A percentile compares a stretch with the other conserved stretches of the same genome.
These are phyloP conservation scores for Mycena albidolilacea DNA, from an alignment of 768 basidiomycete genomes.

Conservation along the genomic window DNA sequence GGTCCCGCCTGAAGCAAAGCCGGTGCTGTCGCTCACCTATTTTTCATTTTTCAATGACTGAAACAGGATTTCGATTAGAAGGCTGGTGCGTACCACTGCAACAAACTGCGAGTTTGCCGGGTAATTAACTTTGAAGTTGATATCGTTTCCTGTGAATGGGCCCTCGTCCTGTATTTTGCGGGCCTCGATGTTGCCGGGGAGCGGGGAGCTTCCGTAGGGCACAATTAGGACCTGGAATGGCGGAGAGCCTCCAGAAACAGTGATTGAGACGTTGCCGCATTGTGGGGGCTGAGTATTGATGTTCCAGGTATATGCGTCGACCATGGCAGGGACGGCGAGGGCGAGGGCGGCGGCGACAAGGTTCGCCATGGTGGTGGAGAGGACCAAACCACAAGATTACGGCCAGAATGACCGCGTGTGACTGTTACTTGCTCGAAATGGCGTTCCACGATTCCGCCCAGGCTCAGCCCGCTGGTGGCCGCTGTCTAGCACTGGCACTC, in stretches of 20 bases:
- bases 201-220: conserved; percentile 75
- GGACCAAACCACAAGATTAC: conserved; percentile 11
- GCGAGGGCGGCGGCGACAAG: conserved; percentile 38
- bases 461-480: too few species aligned
- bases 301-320: conserved; percentile 61
- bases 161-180: conserved; percentile 55
- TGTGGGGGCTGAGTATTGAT: conserved; percentile 69
- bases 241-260: conserved; percentile 69
- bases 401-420: conserved; percentile 8
- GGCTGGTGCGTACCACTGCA: conserved; percentile 68
- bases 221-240: conserved; percentile 80
- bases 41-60: not conserved
- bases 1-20: conserved; percentile 83
- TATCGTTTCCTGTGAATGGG: conserved; percentile 59
- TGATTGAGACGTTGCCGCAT: conserved; percentile 75
- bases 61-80: conserved; percentile 5
- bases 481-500: too few species aligned
- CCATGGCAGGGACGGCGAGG: conserved; percentile 46
- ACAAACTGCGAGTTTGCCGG: conserved; percentile 77
- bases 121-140: conserved; percentile 31
- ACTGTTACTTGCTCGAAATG: not conserved
- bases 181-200: conserved; percentile 76
- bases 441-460: not conserved
- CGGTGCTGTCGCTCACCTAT: conserved; percentile 71
- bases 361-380: conserved; percentile 33